Conservation (phyloP, 2,329 filamentous ascomycete species). For the Phyllosticta citribraziliensis region DNA sequence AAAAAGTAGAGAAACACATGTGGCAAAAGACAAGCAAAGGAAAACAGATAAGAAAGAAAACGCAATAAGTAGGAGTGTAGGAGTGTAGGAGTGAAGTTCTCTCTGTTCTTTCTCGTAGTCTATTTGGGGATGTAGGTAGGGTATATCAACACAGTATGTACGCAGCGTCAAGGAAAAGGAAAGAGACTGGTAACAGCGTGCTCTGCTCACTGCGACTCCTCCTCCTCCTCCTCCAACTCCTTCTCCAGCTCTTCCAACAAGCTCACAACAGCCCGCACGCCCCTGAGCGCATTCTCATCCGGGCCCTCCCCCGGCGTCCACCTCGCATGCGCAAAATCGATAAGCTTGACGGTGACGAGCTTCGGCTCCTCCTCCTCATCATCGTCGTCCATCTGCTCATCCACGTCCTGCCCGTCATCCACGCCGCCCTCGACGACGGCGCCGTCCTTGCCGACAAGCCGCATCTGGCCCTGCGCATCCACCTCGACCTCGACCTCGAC, state of each 20-base stretch:
- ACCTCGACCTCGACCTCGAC: constrained; percentile 44
- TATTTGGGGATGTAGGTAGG: no score
- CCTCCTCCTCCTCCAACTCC: constrained; percentile 18
- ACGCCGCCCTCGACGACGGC: constrained; percentile 14
- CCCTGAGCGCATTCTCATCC: constrained; percentile 72
- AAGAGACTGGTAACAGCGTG: no score
- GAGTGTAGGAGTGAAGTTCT: no score
- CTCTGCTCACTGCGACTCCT: neutral
- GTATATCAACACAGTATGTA: no score
- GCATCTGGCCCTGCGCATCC: constrained; percentile 53
- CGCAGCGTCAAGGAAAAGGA: no score
- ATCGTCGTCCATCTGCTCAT: constrained; percentile 26
- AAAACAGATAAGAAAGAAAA: no score
- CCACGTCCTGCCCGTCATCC: neutral
- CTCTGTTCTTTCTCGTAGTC: no score
- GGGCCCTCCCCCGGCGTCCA: constrained; percentile 75
- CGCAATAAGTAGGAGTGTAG: no score
- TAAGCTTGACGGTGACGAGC: constrained; percentile 73
- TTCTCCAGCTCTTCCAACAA: constrained; percentile 58
- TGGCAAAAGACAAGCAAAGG: no score
- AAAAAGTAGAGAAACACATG: no score
- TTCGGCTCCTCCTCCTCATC: constrained; percentile 52
- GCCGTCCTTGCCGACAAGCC: constrained; percentile 18
- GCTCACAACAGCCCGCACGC: constrained; percentile 59
- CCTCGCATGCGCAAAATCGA: constrained; percentile 90